A percentile compares a stretch with the other conserved stretches of the same genome.
Conservation (phyloP, 441 rosid genomes). For the Populus hybrid region DNA sequence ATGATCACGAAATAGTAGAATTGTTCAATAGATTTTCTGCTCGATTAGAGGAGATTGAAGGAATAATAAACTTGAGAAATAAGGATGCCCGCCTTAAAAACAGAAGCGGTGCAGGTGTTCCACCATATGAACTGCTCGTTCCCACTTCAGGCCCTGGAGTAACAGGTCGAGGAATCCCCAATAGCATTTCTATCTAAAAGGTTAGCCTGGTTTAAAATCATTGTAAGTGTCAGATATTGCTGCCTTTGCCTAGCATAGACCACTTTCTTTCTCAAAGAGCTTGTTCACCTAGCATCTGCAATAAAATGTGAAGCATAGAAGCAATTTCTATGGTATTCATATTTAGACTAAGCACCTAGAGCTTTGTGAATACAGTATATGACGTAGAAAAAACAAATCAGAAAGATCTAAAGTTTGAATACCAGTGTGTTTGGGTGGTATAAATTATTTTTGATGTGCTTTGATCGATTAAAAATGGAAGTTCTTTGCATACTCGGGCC, state of each 20-base stretch:
- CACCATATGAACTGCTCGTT: conserved; percentile 80
- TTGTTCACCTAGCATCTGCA: not conserved
- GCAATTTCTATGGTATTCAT: not conserved
- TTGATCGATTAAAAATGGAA: not conserved
- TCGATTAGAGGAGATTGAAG: conserved; percentile 66
- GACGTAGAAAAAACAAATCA: not conserved
- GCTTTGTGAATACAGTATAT: not conserved
- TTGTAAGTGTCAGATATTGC: not conserved
- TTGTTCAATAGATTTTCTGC: conserved; percentile 52
- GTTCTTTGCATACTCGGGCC: not conserved
- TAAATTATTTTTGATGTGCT: not conserved
- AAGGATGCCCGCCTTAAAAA: conserved; percentile 54
- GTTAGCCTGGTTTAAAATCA: conserved; percentile 1
- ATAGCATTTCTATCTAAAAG: no score
- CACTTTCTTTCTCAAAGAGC: not conserved
- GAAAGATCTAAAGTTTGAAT: not conserved
- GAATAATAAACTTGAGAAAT: conserved; percentile 57
- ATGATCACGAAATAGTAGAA: conserved; percentile 50
- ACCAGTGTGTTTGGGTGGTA: not conserved
- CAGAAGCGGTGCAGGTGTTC: conserved; percentile 88
- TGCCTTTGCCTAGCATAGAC: not conserved
- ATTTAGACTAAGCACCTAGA: not conserved
- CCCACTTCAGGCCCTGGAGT: conserved; percentile 88
- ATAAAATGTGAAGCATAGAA: not conserved
- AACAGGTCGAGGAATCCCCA: conserved; percentile 92